phyloP scores from a whole-genome alignment of 768 basidiomycete species.

The Agaricus subrufescens region DNA sequence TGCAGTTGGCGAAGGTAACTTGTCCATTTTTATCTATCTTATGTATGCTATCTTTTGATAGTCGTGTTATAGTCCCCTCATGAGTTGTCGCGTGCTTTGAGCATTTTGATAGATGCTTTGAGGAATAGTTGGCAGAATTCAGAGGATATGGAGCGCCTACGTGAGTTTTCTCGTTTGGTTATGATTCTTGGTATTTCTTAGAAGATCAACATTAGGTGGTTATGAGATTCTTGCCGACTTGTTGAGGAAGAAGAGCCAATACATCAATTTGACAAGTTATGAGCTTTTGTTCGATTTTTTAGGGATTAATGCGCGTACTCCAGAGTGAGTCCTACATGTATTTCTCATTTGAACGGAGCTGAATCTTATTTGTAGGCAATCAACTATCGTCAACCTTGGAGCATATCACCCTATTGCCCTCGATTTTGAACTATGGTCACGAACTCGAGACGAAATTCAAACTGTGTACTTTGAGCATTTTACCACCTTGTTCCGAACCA shows the following conservation, averaged over 20 bases:
- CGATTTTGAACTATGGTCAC: slow-evolving; percentile 89
- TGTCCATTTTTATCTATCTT: background rate
- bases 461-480: slow-evolving; percentile 80
- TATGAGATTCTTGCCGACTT: slow-evolving; percentile 83
- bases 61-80: slow-evolving; percentile 52
- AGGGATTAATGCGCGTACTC: slow-evolving; percentile 76
- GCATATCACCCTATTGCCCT: slow-evolving; percentile 83
- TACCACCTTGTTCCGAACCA: slow-evolving; percentile 62
- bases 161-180: slow-evolving; percentile 37
- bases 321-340: slow-evolving; percentile 52
- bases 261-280: slow-evolving; percentile 78
- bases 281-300: slow-evolving; percentile 84
- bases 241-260: slow-evolving; percentile 60
- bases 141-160: slow-evolving; percentile 88
- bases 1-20: slow-evolving; percentile 71
- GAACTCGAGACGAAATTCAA: slow-evolving; percentile 67
- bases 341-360: background rate
- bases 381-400: slow-evolving; percentile 76
- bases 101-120: slow-evolving; percentile 72
- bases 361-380: slow-evolving; percentile 42
- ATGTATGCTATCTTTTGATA: background rate
- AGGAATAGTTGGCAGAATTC: slow-evolving; percentile 89
- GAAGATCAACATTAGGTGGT: slow-evolving; percentile 48
- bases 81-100: slow-evolving; percentile 68
- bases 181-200: background rate